phyloP scores from a whole-genome alignment of 2,329 filamentous ascomycete species.

The Fusarium palustre region DNA sequence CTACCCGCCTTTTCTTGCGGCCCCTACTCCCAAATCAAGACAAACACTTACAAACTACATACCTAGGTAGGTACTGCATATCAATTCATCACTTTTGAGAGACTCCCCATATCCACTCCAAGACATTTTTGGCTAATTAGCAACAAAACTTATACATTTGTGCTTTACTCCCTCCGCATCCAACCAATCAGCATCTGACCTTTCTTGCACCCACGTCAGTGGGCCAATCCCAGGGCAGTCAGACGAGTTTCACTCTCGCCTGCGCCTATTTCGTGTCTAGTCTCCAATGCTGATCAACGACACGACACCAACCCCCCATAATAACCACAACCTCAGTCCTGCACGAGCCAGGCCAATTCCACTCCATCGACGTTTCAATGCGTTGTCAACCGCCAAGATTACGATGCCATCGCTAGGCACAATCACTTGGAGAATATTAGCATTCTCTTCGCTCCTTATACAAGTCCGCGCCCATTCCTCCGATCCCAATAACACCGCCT shows the following conservation, averaged over 20 bases:
- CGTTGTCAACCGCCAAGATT: conserved; percentile 19
- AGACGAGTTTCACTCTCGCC: conserved; percentile 15
- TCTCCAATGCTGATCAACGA: conserved; percentile 22
- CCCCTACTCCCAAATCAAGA: background rate
- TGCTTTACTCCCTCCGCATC: background rate
- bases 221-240: conserved; percentile 19
- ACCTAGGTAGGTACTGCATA: background rate
- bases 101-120: background rate
- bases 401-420: conserved; percentile 40
- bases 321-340: background rate
- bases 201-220: background rate
- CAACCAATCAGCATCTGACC: conserved; percentile 18
- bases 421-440: conserved; percentile 19
- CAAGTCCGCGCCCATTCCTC: conserved; percentile 14
- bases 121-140: background rate
- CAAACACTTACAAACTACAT: background rate
- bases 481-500: conserved; percentile 8
- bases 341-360: background rate
- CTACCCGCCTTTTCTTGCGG: background rate
- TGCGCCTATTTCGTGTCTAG: conserved; percentile 18
- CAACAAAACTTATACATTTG: background rate
- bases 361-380: conserved; percentile 31
- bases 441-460: conserved; percentile 19
- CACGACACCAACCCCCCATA: conserved; percentile 24
- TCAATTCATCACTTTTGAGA: background rate